Conservation (phyloP, 73 alveolate genomes). For the Effrenium voratum region DNA sequence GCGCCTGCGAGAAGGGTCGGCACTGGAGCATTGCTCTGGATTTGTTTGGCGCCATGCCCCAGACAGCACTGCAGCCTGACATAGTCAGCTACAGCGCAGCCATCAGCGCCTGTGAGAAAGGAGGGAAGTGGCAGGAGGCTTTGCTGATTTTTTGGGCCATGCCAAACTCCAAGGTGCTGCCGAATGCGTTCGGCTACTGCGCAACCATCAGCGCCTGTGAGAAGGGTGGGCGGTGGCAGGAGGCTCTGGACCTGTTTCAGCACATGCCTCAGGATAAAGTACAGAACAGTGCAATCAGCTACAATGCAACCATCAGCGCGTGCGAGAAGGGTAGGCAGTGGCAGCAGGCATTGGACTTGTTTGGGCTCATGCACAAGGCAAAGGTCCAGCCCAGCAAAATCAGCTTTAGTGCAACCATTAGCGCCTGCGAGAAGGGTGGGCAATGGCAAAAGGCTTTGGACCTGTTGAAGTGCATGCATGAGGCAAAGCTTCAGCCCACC, state of each 20-base stretch:
- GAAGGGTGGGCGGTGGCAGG: background rate
- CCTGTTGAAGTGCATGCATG: background rate
- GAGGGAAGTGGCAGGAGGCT: too few species aligned
- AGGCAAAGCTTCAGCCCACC: background rate
- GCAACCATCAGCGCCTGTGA: constrained; percentile 28
- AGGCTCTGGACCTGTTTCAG: background rate
- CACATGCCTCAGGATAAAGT: background rate
- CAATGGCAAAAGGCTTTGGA: background rate
- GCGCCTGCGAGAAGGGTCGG: background rate
- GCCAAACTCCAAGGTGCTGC: background rate
- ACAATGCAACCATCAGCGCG: constrained; percentile 5
- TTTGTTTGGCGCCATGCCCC: background rate
- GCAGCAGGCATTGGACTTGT: background rate
- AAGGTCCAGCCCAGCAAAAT: background rate
- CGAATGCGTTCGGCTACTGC: background rate
- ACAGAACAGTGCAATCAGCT: background rate
- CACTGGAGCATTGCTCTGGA: constrained; percentile 2
- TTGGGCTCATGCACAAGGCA: background rate
- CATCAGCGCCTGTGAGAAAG: too few species aligned
- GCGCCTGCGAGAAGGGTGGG: background rate
- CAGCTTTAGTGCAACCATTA: background rate
- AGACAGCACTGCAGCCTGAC: background rate
- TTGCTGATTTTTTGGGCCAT: background rate
- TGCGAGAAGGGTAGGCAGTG: constrained; percentile 15
- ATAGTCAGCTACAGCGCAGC: background rate